Percentiles rank a stretch among this genome's conserved stretches.
phyloP scores from a whole-genome alignment of 371 early-diverging fungal genomes.

The Blakeslea trispora region DNA sequence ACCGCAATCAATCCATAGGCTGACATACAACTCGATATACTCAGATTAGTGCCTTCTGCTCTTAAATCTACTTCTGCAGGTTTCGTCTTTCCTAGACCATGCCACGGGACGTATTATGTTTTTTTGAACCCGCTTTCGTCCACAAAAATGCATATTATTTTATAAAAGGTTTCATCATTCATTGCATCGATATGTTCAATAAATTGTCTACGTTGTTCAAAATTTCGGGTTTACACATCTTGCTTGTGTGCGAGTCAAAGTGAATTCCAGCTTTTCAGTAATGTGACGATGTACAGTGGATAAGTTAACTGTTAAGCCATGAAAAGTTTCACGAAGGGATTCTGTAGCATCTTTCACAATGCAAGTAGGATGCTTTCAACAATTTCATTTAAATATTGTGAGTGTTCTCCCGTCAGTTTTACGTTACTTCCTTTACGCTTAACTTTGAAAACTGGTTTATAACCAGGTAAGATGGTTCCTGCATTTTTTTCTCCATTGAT shows the following conservation, averaged over 20 bases:
- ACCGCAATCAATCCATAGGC: constrained; percentile 9
- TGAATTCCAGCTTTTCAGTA: constrained; percentile 24
- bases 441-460: constrained; percentile 15
- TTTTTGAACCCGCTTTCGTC: constrained; percentile 10
- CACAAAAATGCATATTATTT: constrained; percentile 11
- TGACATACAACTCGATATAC: constrained; percentile 8
- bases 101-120: constrained; percentile 12
- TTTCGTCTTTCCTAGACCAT: constrained; percentile 5
- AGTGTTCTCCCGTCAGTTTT: constrained; percentile 17
- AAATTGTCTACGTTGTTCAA: constrained; percentile 21
- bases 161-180: constrained; percentile 13
- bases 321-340: constrained; percentile 20
- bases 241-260: constrained; percentile 26
- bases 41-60: constrained; percentile 8
- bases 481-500: constrained; percentile 14
- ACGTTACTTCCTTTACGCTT: constrained; percentile 19
- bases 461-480: constrained; percentile 18
- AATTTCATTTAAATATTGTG: constrained; percentile 12
- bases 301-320: constrained; percentile 11
- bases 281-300: constrained; percentile 26
- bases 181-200: constrained; percentile 19
- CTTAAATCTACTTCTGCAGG: constrained; percentile 10
- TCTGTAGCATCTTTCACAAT: constrained; percentile 20
- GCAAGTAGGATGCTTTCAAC: constrained; percentile 17
- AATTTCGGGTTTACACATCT: constrained; percentile 19